Base-by-base conservation (phyloP, 805 yeast genomes). In the Candida rishiriensis region DNA sequence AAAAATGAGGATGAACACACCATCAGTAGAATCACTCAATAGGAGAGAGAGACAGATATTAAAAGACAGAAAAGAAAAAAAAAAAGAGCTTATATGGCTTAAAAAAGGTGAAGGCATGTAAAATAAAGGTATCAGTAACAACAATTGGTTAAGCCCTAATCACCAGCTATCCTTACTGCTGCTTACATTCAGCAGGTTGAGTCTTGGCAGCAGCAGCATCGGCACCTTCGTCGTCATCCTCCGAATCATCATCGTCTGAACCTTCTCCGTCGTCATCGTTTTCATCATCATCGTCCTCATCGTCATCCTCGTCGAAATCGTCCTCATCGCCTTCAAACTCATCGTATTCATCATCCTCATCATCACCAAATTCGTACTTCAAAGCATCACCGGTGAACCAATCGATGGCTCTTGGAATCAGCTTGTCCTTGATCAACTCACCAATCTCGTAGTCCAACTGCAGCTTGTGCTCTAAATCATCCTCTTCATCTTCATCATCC, bases 321-420 rank as follows among this genome's bases (percentile, higher is more conserved):
- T 74, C 86, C 13, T 77, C 86, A 7, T 71, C 81, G 2, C 70
- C 81, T 11, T 76, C 82, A 3, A 75, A 83, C 2, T 74, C 83
- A 16, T 71, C 79, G 14, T 77, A 87, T 10, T 75, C 88, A 12
- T 77, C 79, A 17, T 72, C 78, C 34, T 70, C 83, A 14, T 75
- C 87, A 30, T 54, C 60, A 30, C 55, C 66, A 41, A 72, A 79
- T 52, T 78, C 84, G 61, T 78, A 86, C 45, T 86, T 95, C 47
- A 91, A 76, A 18, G 99, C 99, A 53, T 88, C 88, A 39, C 99
- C 99, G 10, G 99, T 91, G 66, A 89, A 93, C 98, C 99, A 93
- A 65, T 91, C 98, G 58, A 93, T 78, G 41, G 98, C 98, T 63
- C 97, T 82, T 50, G 98, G 97, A 50, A 93, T 83, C 62, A 93